phyloP scores from a whole-genome alignment of 495 filamentous ascomycete genomes.

The Tuber borchii region DNA sequence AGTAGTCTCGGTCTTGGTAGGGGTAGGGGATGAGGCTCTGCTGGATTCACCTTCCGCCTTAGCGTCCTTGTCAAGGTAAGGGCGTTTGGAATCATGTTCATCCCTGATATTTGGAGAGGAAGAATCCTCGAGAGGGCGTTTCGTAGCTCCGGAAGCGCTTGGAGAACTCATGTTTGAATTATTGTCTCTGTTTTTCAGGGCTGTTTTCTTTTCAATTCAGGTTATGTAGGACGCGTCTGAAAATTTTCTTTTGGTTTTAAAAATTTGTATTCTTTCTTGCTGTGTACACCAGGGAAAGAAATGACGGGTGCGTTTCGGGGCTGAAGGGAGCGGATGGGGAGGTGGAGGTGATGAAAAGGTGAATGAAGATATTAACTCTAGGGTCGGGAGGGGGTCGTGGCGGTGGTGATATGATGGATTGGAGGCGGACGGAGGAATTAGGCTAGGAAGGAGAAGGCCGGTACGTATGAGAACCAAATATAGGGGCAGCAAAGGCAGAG shows the following conservation, averaged over 20 bases:
- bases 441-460: constrained; percentile 31
- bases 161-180: constrained; percentile 47
- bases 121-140: constrained; percentile 92
- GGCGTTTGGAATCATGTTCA: constrained; percentile 96
- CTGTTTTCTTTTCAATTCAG: constrained; percentile 40
- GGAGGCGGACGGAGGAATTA: constrained; percentile 33
- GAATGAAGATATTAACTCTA: constrained; percentile 38
- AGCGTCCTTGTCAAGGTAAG: constrained; percentile 74
- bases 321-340: constrained; percentile 38
- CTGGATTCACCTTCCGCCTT: constrained; percentile 45
- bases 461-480: constrained; percentile 32
- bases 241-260: constrained; percentile 43
- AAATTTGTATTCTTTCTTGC: constrained; percentile 42
- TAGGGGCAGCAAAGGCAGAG: constrained; percentile 33
- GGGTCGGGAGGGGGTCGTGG: constrained; percentile 33
- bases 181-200: constrained; percentile 41
- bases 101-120: constrained; percentile 84
- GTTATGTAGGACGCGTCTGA: constrained; percentile 32
- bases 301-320: constrained; percentile 40
- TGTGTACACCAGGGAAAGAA: constrained; percentile 43
- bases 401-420: constrained; percentile 34
- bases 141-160: constrained; percentile 58
- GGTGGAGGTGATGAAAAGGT: constrained; percentile 38
- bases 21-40: constrained; percentile 42
- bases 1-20: constrained; percentile 42